Evolutionary conservation across 1,284 basidiomycete genomes (phyloP).

Genomic region (Naganishia sp.): DNA sequence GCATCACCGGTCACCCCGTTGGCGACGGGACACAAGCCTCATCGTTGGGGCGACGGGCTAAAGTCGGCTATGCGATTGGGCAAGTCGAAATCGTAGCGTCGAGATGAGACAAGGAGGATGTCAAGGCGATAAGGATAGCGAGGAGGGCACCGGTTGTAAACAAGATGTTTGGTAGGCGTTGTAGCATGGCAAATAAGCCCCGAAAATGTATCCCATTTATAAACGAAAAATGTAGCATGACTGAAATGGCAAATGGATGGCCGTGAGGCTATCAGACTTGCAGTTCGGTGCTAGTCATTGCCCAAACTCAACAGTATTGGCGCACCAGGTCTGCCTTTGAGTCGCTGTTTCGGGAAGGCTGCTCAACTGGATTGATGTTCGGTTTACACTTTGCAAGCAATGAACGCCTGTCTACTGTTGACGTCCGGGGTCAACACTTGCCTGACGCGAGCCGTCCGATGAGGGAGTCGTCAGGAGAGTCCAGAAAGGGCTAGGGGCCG

Average conservation of each 20-base stretch:
- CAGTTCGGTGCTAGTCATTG: too few relatives aligned
- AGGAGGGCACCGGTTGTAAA: background rate
- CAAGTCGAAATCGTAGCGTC: slow-evolving; percentile 17
- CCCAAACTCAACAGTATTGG: too few relatives aligned
- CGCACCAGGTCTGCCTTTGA: too few relatives aligned
- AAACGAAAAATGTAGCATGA: slow-evolving; percentile 7
- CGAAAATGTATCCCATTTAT: background rate
- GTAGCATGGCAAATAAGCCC: slow-evolving; percentile 3
- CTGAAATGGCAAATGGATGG: background rate
- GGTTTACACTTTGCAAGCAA: too few relatives aligned
- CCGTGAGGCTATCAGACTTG: too few relatives aligned
- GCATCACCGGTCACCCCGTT: background rate
- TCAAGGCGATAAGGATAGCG: background rate
- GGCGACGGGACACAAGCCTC: slow-evolving; percentile 1
- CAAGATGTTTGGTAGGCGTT: background rate
- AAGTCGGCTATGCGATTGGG: slow-evolving; percentile 29
- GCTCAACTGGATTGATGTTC: too few relatives aligned
- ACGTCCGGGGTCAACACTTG: too few relatives aligned
- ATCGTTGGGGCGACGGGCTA: slow-evolving; percentile 28
- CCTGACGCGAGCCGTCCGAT: too few relatives aligned
- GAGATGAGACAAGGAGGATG: background rate
- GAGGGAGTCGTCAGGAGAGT: too few relatives aligned
- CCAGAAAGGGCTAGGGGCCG: too few relatives aligned
- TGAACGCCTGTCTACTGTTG: too few relatives aligned
- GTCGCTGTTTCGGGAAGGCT: too few relatives aligned